A percentile compares a stretch with the other conserved stretches of the same genome.
These are phyloP conservation scores for Phoma herbarum DNA, from an alignment of 2,329 filamentous ascomycete species.

Conservation along the genomic window DNA sequence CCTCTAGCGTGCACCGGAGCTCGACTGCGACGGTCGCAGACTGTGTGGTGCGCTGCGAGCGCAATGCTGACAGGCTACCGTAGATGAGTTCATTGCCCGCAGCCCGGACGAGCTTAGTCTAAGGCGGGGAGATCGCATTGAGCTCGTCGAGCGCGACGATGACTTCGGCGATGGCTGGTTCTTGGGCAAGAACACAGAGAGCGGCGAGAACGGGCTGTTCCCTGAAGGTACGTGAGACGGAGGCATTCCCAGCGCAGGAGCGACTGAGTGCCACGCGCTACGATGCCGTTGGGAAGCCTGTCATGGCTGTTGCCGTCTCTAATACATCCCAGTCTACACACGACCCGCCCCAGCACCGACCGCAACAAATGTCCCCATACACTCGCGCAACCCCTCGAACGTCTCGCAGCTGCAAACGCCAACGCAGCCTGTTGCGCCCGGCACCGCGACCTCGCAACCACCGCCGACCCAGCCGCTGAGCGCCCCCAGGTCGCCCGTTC, in stretches of 20 bases:
- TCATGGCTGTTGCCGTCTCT: constrained; percentile 21
- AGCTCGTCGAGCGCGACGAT: constrained; percentile 84
- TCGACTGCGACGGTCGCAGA: background rate
- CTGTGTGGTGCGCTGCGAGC: background rate
- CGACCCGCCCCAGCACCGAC: constrained; percentile 62
- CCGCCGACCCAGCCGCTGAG: constrained; percentile 21
- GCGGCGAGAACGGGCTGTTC: constrained; percentile 79
- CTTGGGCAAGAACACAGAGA: constrained; percentile 75
- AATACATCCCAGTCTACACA: constrained; percentile 65
- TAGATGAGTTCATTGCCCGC: constrained; percentile 91
- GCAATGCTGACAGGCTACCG: constrained; percentile 20
- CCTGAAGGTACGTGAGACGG: constrained; percentile 71
- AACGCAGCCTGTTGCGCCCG: constrained; percentile 22
- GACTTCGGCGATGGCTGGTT: constrained; percentile 92
- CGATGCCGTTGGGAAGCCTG: constrained; percentile 1
- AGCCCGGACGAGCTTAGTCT: constrained; percentile 93
- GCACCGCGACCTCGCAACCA: constrained; percentile 28
- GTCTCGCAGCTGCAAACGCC: constrained; percentile 24
- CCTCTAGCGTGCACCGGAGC: constrained; percentile 2
- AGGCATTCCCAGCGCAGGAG: background rate
- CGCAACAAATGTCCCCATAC: constrained; percentile 37
- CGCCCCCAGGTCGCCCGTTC: constrained; percentile 23
- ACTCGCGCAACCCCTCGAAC: constrained; percentile 44
- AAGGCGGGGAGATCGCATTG: constrained; percentile 82
- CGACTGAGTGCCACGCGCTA: background rate